Percentiles rank a stretch among this genome's conserved stretches.
phyloP scores from a whole-genome alignment of 2,329 filamentous ascomycete genomes.

The Claviceps sp. region DNA sequence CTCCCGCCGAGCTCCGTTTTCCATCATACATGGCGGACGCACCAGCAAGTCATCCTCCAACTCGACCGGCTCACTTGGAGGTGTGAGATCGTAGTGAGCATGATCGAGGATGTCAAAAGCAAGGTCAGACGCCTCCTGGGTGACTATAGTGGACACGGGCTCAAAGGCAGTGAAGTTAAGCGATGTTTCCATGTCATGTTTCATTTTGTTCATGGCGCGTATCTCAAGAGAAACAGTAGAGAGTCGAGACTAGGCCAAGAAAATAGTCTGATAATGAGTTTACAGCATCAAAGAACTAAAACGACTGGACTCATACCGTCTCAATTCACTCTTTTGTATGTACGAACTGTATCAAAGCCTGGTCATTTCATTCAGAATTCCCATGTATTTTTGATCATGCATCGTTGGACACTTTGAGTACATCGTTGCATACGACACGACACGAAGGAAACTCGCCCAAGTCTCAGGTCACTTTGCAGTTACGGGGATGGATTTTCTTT shows the following conservation, averaged over 20 bases:
- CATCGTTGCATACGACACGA: not conserved
- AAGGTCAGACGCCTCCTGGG: not conserved
- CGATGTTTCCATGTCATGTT: not conserved
- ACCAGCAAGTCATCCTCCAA: slow-evolving; percentile 8
- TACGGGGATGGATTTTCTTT: not conserved
- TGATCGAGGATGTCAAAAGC: slow-evolving; percentile 8
- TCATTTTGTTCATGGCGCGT: not conserved
- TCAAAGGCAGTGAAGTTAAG: not conserved
- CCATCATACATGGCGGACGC: slow-evolving; percentile 5
- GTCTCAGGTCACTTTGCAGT: not conserved
- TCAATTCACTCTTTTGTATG: not conserved
- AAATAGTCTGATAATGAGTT: not conserved
- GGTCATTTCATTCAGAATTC: not conserved
- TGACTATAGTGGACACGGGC: not conserved
- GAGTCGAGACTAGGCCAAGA: not conserved
- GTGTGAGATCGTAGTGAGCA: slow-evolving; percentile 21
- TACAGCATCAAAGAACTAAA: not conserved
- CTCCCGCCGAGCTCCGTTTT: slow-evolving; percentile 4
- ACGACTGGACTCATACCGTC: not conserved
- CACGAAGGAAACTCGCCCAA: not conserved
- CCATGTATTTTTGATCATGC: not conserved
- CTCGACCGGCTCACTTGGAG: slow-evolving; percentile 19
- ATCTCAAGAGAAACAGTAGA: not conserved
- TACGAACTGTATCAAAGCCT: not conserved
- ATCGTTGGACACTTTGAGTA: not conserved